Evolutionary conservation across 2,329 filamentous ascomycete genomes (phyloP), one percentile per base, ranked within the genome.

Genomic region (Knoxdaviesia proteae): DNA sequence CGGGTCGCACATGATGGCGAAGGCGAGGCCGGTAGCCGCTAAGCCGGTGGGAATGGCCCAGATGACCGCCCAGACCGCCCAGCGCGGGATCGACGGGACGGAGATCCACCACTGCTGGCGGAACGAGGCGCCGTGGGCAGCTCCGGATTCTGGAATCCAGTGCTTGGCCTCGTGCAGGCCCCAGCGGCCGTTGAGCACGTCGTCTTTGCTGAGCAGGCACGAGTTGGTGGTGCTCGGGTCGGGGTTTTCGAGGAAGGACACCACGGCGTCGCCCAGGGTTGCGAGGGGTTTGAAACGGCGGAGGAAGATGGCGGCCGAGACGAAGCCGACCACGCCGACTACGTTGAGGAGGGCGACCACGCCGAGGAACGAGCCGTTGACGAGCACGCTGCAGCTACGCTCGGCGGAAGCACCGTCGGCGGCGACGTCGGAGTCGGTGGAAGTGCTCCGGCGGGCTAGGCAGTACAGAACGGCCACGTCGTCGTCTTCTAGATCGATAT

Each of bases 241-340:
- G 0, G 65, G 61, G 1, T 59, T 56, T 8, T 54, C 52, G 39
- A 71, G 59, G 44, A 71, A 70, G 2, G 67, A 69, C 5, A 59
- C 50, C n/a, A 71, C 54, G 32, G 64, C 63, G 47, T 71, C 68
- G 33, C 67, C 67, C 3, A 70, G 56, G 0, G 66, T 69, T 10
- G 63, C 60, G 5, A 71, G 58, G 1, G 65, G 66, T 10, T 54
- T 52, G 48, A 65, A 62, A 11, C 52, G 53, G 11, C 51, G 39
- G 3, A 61, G 53, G 20, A 20, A 20, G 34, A 52, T 51, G 38
- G 49, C 46, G 45, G 50, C 55, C 51, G 38, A 62, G 38, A 61
- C 47, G 1, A 59, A 53, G 46, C 65, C 62, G 4, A 62, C 54
- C 4, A 62, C 57, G 29, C 58, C 53, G 34, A 57, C 50, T 38